Base-by-base conservation (phyloP, 1,139 yeast genomes). In the Meyerozyma sp. region DNA sequence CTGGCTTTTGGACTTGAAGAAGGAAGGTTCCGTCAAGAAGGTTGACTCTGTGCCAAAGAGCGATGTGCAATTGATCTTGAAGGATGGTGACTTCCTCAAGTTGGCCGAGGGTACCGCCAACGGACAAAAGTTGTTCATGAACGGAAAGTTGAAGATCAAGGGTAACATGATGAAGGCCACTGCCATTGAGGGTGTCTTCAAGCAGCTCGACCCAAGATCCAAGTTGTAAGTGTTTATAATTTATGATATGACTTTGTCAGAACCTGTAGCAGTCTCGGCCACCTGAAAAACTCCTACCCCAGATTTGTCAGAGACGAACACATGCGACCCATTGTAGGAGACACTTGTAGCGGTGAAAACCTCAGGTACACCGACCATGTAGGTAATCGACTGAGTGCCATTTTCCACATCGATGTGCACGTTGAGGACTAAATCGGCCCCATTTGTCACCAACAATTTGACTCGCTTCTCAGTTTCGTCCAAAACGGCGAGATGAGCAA, bases 111-210 rank as follows among this genome's bases (percentile, higher is more conserved):
- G 94, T 54, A 84, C 85, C 71, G 82, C 89, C 51, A 84, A 83
- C 62, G 90, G 95, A 46, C 95, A 87, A 66, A 84, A 82, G 70
- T 76, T 88, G 59, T 87, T 86, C 68, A 80, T 87, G 86, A 72
- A 79, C 58, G 95, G 95, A 45, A 84, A 84, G 66, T 77, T 87
- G 65, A 87, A 87, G 76, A 83, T 87, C 53, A 84, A 82, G 74
- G 95, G 95, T 57, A 86, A 87, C 70, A 84, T 87, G 71, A 84
- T 85, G 91, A 87, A 88, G 75, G 95, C 95, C 48, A 81, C 91
- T 45, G 77, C 82, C 48, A 79, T 86, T 50, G 95, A 87, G 67
- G 67, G 77, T 40, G 82, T 87, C 42, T 77, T 87, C 68, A 84
- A 84, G 73, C 66, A 78, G 44, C 77, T 85, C 44, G 82, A 76